Conservation (phyloP, 768 basidiomycete species). For the Tephrocybe sp. region DNA sequence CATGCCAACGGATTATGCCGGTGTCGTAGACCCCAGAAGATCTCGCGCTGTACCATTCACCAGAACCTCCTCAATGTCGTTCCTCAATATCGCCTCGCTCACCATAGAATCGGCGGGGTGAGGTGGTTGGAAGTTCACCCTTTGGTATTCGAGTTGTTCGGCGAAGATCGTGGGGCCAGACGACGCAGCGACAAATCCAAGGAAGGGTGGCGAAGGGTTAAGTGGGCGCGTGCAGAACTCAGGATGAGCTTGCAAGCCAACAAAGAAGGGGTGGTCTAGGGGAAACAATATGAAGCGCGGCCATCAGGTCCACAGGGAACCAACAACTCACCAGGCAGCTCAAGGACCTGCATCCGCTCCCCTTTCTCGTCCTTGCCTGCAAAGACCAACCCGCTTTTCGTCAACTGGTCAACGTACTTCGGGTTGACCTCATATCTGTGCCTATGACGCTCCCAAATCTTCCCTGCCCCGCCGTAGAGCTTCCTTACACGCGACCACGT, state of each 20-base stretch:
- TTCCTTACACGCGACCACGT: constrained; percentile 70
- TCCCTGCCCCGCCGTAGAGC: constrained; percentile 79
- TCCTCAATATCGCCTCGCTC: constrained; percentile 56
- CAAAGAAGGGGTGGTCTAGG: constrained; percentile 89
- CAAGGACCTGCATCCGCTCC: constrained; percentile 96
- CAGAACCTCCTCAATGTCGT: constrained; percentile 21
- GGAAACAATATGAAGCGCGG: background rate
- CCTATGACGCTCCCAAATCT: constrained; percentile 95
- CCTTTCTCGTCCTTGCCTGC: constrained; percentile 92
- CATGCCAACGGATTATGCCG: constrained; percentile 13
- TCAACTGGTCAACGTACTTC: constrained; percentile 70
- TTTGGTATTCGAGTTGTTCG: constrained; percentile 73
- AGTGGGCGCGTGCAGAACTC: constrained; percentile 98
- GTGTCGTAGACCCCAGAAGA: constrained; percentile 19
- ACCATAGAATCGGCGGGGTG: constrained; percentile 79
- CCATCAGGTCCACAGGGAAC: background rate
- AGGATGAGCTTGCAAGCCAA: constrained; percentile 95
- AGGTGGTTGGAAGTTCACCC: constrained; percentile 62
- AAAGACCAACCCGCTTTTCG: constrained; percentile 63
- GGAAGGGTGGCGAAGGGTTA: constrained; percentile 96
- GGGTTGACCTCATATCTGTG: constrained; percentile 98
- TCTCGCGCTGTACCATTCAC: constrained; percentile 23
- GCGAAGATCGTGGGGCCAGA: constrained; percentile 50
- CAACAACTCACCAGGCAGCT: constrained; percentile 66
- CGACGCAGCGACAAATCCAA: constrained; percentile 91